phyloP scores from a whole-genome alignment of 75 land plant genomes.

The Sequoiadendron giganteum region DNA sequence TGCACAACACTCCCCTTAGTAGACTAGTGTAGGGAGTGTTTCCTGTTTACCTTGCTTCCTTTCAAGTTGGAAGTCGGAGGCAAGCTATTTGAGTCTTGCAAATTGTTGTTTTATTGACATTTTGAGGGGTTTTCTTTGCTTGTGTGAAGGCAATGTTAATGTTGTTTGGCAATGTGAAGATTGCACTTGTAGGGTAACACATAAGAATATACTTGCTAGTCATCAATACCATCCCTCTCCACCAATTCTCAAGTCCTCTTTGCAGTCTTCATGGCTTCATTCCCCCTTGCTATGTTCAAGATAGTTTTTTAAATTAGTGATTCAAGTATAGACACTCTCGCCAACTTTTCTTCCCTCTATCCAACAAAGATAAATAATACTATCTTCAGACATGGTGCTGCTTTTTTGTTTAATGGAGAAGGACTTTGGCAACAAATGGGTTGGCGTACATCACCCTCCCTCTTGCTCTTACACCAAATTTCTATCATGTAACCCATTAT shows the following conservation, averaged over 20 bases:
- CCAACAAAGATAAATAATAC: constrained; percentile 15
- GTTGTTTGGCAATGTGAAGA: no score
- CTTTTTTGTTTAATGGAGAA: no score
- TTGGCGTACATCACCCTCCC: no score
- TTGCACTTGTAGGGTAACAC: constrained; percentile 82
- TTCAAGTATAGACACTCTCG: constrained; percentile 63
- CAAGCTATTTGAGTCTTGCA: constrained; percentile 20
- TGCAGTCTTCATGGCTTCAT: constrained; percentile 55
- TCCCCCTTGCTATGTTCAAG: constrained; percentile 79
- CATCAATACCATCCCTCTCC: constrained; percentile 39
- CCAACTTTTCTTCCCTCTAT: constrained; percentile 85
- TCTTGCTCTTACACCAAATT: no score
- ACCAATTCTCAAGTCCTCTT: constrained; percentile 75
- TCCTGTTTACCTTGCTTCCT: no score
- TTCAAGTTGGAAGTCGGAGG: not conserved
- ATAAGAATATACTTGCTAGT: constrained; percentile 87
- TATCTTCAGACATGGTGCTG: no score
- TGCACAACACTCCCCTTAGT: no score
- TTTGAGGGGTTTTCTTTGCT: constrained; percentile 39
- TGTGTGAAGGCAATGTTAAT: not conserved
- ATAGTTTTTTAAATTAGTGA: constrained; percentile 62
- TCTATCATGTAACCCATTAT: no score
- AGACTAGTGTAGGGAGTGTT: no score
- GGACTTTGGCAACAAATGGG: no score
- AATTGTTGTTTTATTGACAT: constrained; percentile 38